These are phyloP conservation scores for Fusarium mangiferae DNA, from an alignment of 2,329 filamentous ascomycete species.

Conservation along the genomic window DNA sequence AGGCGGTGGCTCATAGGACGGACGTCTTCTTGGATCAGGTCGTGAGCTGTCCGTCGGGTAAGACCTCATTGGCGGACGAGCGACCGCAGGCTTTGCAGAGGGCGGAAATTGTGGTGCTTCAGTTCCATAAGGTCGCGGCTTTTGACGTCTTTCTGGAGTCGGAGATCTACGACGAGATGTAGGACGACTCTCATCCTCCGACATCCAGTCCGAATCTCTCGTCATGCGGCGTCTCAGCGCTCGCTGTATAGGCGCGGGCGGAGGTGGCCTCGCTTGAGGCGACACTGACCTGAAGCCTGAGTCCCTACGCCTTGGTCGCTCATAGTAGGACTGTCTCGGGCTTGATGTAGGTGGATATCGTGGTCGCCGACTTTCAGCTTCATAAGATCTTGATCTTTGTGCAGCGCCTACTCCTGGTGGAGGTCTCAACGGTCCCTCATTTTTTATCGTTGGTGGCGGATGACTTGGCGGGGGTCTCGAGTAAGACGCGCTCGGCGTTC, in stretches of 20 bases:
- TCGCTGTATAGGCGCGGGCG: not conserved
- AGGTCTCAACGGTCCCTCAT: slow-evolving; percentile 7
- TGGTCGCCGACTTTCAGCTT: slow-evolving; percentile 25
- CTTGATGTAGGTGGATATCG: slow-evolving; percentile 12
- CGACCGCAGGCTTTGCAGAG: not conserved
- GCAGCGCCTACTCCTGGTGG: not conserved
- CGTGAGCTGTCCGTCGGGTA: slow-evolving; percentile 31
- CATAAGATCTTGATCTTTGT: slow-evolving; percentile 36
- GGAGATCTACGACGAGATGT: slow-evolving; percentile 23
- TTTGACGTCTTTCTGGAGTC: slow-evolving; percentile 12
- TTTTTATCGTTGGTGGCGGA: not conserved
- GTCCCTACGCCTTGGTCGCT: slow-evolving; percentile 18
- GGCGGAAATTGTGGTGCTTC: slow-evolving; percentile 3
- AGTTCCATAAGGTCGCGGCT: not conserved
- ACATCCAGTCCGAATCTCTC: slow-evolving; percentile 37
- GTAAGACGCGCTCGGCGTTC: not conserved
- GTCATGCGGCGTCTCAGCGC: slow-evolving; percentile 25
- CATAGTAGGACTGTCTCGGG: slow-evolving; percentile 27
- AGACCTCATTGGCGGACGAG: slow-evolving; percentile 21
- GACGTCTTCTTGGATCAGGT: slow-evolving; percentile 16
- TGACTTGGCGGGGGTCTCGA: slow-evolving; percentile 29
- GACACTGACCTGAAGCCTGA: slow-evolving; percentile 30
- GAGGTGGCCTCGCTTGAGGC: slow-evolving; percentile 22
- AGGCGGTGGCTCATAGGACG: slow-evolving; percentile 30
- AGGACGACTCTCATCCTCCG: slow-evolving; percentile 37